phyloP scores from a whole-genome alignment of 2,329 filamentous ascomycete genomes.

The Fusarium nygamai region DNA sequence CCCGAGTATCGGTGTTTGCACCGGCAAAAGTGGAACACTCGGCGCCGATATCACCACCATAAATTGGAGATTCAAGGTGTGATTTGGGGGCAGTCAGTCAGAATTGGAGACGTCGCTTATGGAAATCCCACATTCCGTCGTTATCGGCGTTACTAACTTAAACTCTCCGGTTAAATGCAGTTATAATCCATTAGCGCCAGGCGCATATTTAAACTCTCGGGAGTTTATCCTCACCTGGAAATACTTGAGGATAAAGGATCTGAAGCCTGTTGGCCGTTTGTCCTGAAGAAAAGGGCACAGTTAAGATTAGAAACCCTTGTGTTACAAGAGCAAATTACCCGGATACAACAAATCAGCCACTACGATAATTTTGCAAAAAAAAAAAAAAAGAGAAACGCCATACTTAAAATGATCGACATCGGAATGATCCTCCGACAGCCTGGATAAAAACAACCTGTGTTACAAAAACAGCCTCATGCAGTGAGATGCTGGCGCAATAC shows the following conservation, averaged over 20 bases:
- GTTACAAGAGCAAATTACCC: background rate
- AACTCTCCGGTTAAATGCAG: constrained; percentile 24
- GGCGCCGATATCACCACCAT: background rate
- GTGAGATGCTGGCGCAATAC: background rate
- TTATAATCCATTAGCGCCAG: background rate
- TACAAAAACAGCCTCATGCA: background rate
- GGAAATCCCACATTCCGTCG: background rate
- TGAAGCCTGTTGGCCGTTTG: background rate
- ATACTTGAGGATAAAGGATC: background rate
- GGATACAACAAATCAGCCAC: background rate
- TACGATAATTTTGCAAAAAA: background rate
- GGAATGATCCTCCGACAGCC: constrained; percentile 14
- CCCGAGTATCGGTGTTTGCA: background rate
- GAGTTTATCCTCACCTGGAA: constrained; percentile 22
- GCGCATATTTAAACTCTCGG: constrained; percentile 11
- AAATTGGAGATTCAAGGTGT: background rate
- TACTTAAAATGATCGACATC: background rate
- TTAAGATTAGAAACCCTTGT: background rate
- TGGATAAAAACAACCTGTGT: background rate
- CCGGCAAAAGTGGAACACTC: background rate
- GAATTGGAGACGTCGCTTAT: background rate
- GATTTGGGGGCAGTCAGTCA: background rate
- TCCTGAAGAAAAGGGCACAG: background rate
- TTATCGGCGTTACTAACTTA: background rate
- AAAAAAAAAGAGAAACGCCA: background rate